phyloP scores from a whole-genome alignment of 176 grass and related monocot species.

The Puccinellia tenuiflora region DNA sequence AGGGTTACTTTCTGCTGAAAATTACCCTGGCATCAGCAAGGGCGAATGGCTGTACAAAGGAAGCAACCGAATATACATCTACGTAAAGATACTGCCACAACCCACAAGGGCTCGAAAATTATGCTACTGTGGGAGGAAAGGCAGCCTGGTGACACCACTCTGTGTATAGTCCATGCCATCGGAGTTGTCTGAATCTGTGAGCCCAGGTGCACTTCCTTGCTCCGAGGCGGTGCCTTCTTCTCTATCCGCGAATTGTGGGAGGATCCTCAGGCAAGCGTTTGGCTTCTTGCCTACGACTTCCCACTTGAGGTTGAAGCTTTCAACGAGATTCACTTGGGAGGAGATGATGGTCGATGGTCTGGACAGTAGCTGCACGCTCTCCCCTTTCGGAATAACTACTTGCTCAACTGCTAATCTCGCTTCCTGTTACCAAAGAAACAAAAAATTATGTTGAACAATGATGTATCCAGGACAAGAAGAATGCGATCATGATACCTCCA shows the following conservation, averaged over 20 bases:
- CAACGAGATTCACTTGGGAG: conserved; percentile 57
- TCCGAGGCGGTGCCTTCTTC: not conserved
- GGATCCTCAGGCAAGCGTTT: conserved; percentile 36
- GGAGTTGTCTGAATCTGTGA: conserved; percentile 11
- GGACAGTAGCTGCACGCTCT: conserved; percentile 55
- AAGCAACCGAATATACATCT: not conserved
- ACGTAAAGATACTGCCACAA: not conserved
- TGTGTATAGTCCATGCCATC: conserved; percentile 34
- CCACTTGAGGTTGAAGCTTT: conserved; percentile 72
- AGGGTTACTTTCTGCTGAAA: not conserved
- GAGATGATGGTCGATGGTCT: conserved; percentile 51
- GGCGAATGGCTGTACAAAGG: not conserved
- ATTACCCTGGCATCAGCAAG: not conserved
- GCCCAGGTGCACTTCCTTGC: not conserved
- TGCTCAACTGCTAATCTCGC: conserved; percentile 78
- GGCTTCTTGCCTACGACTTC: conserved; percentile 45
- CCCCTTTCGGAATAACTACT: conserved; percentile 65
- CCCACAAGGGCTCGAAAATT: not conserved
- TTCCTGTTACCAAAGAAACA: conserved; percentile 36
- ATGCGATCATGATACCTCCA: conserved; percentile 49
- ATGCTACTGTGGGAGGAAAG: conserved; percentile 50
- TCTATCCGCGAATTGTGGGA: conserved; percentile 34
- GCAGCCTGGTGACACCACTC: conserved; percentile 50
- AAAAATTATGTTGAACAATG: not conserved
- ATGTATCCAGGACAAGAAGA: not conserved